Percentiles rank a stretch among this genome's conserved stretches.
Conservation (phyloP, 208 protist genomes). For the Balamuthia mandrillaris region DNA sequence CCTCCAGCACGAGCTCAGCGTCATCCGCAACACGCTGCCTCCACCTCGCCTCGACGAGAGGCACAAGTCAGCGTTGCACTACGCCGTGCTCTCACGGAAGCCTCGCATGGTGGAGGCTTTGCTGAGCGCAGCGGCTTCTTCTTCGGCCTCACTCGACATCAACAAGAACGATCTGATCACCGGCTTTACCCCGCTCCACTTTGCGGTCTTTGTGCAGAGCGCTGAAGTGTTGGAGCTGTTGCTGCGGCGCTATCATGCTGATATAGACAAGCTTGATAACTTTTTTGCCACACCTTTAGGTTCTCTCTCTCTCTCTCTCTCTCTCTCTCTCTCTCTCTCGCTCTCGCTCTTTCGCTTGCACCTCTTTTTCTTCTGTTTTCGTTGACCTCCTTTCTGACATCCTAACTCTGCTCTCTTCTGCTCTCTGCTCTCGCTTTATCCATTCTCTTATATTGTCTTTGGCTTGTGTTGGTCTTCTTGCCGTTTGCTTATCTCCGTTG, state of each 20-base stretch:
- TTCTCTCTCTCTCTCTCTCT: not conserved
- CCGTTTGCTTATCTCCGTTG: too few species aligned
- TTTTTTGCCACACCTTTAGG: constrained; percentile 25
- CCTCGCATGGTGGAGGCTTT: not conserved
- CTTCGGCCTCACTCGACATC: not conserved
- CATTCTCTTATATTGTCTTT: too few species aligned
- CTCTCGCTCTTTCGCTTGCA: not conserved
- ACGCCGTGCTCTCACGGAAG: constrained; percentile 24
- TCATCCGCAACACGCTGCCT: not conserved
- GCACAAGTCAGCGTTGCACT: constrained; percentile 37
- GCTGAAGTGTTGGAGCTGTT: not conserved
- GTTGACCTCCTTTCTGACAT: too few species aligned
- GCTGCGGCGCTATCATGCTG: not conserved
- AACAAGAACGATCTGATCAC: constrained; percentile 39
- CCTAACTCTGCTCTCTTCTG: too few species aligned
- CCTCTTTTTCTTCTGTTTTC: too few species aligned
- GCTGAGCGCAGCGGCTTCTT: not conserved
- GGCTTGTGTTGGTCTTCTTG: too few species aligned
- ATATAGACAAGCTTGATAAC: not conserved
- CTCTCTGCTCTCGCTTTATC: too few species aligned
- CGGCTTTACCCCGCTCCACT: constrained; percentile 34
- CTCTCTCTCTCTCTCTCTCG: not conserved
- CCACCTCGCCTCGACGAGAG: not conserved
- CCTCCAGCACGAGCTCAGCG: constrained; percentile 9
- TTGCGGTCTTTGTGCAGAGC: constrained; percentile 13